Evolutionary conservation across 225 moss, liverwort and hornwort genomes (phyloP).

Genomic region (Lunularia cruciata): DNA sequence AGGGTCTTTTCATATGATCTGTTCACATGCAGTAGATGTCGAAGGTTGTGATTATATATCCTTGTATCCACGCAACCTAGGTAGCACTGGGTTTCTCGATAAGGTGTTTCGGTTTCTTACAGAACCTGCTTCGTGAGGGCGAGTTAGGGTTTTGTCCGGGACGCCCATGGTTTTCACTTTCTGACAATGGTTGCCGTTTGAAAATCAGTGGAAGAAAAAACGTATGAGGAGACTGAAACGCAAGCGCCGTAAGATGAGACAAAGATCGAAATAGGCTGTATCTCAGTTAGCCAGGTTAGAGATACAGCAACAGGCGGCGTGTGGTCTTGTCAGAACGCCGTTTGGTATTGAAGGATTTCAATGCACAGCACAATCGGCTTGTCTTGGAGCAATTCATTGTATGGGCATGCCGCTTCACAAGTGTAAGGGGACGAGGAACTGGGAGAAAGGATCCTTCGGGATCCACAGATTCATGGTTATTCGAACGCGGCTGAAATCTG

Average conservation of each 20-base stretch:
- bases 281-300: background rate
- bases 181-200: background rate
- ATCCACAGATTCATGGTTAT: background rate
- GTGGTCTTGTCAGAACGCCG: background rate
- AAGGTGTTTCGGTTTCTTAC: no score
- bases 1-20: no score
- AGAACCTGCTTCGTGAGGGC: no score
- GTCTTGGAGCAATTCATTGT: background rate
- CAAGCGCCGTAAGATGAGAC: constrained; percentile 12
- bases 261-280: background rate
- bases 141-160: no score
- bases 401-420: background rate
- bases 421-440: background rate
- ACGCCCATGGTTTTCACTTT: background rate
- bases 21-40: no score
- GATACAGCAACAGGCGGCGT: background rate
- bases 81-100: no score
- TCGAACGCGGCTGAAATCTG: background rate
- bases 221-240: constrained; percentile 13
- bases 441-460: background rate
- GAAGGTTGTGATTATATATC: no score
- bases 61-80: no score
- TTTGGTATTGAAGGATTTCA: background rate
- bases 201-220: constrained; percentile 12
- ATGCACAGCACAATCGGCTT: background rate